Conservation (phyloP, 345 rosid genomes). For the Salix suchowensis region DNA sequence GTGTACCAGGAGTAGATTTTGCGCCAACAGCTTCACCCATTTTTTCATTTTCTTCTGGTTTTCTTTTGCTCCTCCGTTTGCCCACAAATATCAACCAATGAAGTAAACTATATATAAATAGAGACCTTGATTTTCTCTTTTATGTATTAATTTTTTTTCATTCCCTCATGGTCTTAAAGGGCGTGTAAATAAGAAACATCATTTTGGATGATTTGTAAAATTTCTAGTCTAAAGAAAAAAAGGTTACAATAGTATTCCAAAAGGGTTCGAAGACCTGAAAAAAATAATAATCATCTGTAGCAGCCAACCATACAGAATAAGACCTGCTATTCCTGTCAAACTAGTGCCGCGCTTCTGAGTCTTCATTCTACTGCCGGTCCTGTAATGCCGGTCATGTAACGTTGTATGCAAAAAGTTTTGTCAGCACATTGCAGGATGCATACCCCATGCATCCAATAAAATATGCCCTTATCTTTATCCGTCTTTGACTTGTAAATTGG, state of each 20-base stretch:
- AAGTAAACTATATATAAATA: background rate
- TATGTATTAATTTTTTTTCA: background rate
- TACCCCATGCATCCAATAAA: background rate
- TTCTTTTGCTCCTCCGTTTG: background rate
- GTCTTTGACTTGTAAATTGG: background rate
- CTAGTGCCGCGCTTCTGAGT: background rate
- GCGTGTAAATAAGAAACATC: background rate
- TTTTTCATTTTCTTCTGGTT: background rate
- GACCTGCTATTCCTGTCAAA: background rate
- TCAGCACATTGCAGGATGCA: background rate
- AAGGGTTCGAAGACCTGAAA: background rate
- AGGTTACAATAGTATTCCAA: background rate
- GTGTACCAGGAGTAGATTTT: conserved; percentile 1
- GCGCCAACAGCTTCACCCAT: conserved; percentile 4
- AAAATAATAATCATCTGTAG: background rate
- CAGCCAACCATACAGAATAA: background rate
- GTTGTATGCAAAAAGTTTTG: background rate
- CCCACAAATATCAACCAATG: background rate
- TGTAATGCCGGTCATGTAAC: background rate
- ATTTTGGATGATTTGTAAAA: background rate
- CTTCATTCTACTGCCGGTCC: background rate
- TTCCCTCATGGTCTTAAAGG: background rate
- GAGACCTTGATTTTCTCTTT: background rate
- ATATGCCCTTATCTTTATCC: background rate
- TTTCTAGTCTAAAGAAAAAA: background rate